Evolutionary conservation across 1,284 basidiomycete species (phyloP).

Genomic region (Gastroboletus turbinatus): DNA sequence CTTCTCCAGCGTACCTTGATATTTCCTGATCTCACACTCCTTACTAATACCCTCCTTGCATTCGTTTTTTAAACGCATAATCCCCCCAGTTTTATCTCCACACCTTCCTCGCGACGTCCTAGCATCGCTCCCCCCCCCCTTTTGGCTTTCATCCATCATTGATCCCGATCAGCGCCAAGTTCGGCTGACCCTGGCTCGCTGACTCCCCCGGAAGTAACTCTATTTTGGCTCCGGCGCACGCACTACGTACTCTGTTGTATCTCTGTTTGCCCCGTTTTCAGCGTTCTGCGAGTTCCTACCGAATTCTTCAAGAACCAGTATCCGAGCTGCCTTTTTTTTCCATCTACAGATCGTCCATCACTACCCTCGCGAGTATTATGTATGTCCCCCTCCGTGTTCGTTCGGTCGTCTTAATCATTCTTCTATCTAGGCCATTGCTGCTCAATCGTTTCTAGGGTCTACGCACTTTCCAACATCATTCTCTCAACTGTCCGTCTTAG

Average conservation of each 20-base stretch:
- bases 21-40: neutral
- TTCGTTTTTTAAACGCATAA: neutral
- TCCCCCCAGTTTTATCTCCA: neutral
- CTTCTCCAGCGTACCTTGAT: neutral
- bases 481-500: neutral
- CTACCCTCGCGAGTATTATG: slow-evolving; percentile 16
- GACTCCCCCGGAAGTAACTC: slow-evolving; percentile 12
- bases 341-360: slow-evolving; percentile 3
- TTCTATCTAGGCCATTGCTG: slow-evolving; percentile 17
- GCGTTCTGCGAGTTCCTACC: neutral
- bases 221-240: slow-evolving; percentile 17
- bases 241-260: slow-evolving; percentile 20
- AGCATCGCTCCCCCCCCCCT: neutral
- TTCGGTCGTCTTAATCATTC: neutral
- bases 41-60: neutral
- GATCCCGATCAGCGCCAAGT: slow-evolving; percentile 14
- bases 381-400: slow-evolving; percentile 9
- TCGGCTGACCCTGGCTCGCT: neutral
- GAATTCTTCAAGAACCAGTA: neutral
- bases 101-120: neutral
- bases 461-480: neutral
- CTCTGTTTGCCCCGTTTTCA: slow-evolving; percentile 11
- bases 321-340: neutral
- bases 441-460: slow-evolving; percentile 17
- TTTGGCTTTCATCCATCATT: neutral